Base-by-base conservation (phyloP, 2,329 filamentous ascomycete species). In the Stenocarpella maydis region DNA sequence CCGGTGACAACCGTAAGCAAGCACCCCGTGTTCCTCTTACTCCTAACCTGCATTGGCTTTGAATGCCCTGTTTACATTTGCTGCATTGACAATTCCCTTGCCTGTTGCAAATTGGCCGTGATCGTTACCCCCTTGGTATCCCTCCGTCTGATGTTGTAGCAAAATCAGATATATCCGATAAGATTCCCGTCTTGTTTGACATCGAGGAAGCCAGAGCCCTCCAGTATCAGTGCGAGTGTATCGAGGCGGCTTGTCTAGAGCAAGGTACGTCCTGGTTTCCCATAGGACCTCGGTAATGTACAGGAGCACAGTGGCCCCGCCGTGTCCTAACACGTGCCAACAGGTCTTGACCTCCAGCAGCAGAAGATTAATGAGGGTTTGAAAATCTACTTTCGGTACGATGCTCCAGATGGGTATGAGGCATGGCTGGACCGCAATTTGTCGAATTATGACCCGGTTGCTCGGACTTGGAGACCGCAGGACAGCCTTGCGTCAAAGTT, bases 191-290 rank as follows among this genome's bases (percentile, higher is more conserved):
- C 71, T 77, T 87, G 67, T 88, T 85, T 65, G 85, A 87, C 72
- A 81, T 83, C 28, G 87, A 89, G 76, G 87, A 89, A 76, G 87
- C 87, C 31, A 82, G 87, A 68, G 81, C 82, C 45, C 78, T 88
- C 65, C 87, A 89, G 75, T 87, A 88, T 74, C 84, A 84, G 72
- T 88, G 86, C 77, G 87, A 89, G 77, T 87, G 85, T 76, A 83
- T 89, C 67, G 86, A 88, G 74, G 80, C 80, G 64, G 83, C 82
- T 68, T 85, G 86, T 74, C 76, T 86, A 71, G 82, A 84, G 21
- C 78, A 82, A 77, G 83, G 83, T 85, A 80, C 55, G 81, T 74
- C 52, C 24, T 21, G 43, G 61, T 47, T 49, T 39, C 28, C 49
- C 63, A 24, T 47, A 8, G 19, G 1, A n/a, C 14, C 34, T 26